phyloP scores from a whole-genome alignment of 768 basidiomycete species.

The Collybia mongolica region DNA sequence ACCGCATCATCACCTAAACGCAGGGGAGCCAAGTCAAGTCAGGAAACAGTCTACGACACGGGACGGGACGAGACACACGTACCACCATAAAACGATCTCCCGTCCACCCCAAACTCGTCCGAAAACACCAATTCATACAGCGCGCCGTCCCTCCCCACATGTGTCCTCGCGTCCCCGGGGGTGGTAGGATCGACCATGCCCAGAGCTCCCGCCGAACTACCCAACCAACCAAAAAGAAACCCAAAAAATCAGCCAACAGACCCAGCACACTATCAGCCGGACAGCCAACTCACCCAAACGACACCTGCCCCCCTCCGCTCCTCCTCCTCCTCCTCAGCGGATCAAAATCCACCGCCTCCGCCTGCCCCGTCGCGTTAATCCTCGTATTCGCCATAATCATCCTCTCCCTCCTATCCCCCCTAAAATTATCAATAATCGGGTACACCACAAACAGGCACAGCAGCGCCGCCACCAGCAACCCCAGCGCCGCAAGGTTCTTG shows the following conservation, averaged over 20 bases:
- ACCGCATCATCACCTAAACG: neutral
- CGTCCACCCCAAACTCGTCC: slow-evolving; percentile 62
- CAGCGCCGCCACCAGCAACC: slow-evolving; percentile 55
- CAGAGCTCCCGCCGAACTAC: too few relatives aligned
- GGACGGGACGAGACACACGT: slow-evolving; percentile 7
- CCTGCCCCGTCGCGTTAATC: slow-evolving; percentile 58
- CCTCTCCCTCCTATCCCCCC: slow-evolving; percentile 29
- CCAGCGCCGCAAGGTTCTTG: slow-evolving; percentile 62
- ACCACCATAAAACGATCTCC: slow-evolving; percentile 45
- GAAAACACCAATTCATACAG: slow-evolving; percentile 55
- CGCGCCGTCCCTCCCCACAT: slow-evolving; percentile 47
- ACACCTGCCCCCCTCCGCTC: neutral
- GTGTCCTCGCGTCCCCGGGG: slow-evolving; percentile 9
- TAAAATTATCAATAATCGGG: slow-evolving; percentile 55
- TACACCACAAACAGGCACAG: slow-evolving; percentile 75
- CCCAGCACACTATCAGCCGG: neutral
- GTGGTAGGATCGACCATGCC: slow-evolving; percentile 15
- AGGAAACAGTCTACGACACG: too few relatives aligned
- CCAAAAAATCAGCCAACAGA: too few relatives aligned
- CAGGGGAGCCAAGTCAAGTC: neutral
- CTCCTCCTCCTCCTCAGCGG: too few relatives aligned
- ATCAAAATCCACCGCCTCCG: neutral
- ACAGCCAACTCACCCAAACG: slow-evolving; percentile 6
- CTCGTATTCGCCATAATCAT: slow-evolving; percentile 56
- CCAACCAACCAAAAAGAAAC: neutral